These are phyloP conservation scores for Fusarium nanum DNA, from an alignment of 2,329 filamentous ascomycete genomes.

Conservation along the genomic window DNA sequence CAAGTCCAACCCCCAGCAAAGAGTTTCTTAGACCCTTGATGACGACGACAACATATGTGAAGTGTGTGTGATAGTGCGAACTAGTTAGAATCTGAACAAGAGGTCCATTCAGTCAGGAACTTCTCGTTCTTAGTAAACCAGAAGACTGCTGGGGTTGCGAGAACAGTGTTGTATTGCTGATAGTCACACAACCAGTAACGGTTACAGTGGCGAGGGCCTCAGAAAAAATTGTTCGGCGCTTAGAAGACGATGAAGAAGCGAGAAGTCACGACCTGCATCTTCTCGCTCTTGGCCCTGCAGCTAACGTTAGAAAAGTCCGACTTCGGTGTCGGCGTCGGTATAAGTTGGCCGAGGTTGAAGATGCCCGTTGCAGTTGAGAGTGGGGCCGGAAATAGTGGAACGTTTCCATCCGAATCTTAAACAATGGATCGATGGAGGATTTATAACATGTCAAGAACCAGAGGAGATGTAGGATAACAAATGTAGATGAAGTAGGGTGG, in stretches of 20 bases:
- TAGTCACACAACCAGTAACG: constrained; percentile 15
- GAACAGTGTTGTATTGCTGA: neutral
- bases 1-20: constrained; percentile 8
- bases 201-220: constrained; percentile 37
- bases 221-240: constrained; percentile 25
- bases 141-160: neutral
- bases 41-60: constrained; percentile 13
- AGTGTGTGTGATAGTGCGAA: neutral
- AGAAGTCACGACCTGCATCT: constrained; percentile 33
- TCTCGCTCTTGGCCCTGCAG: constrained; percentile 33
- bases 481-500: neutral
- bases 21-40: constrained; percentile 19
- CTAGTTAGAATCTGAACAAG: neutral
- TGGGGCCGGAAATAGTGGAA: neutral
- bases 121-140: neutral
- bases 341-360: constrained; percentile 13
- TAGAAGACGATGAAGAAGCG: constrained; percentile 16
- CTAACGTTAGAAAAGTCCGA: constrained; percentile 25
- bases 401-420: neutral
- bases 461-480: neutral
- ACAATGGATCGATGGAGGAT: neutral
- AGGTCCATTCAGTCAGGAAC: neutral
- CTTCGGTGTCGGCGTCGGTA: constrained; percentile 29
- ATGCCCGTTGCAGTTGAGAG: neutral
- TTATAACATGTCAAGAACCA: neutral